A percentile compares a stretch with the other conserved stretches of the same genome.
Conservation (phyloP, 805 yeast genomes). For the Helenozyma rhizophorensis region DNA sequence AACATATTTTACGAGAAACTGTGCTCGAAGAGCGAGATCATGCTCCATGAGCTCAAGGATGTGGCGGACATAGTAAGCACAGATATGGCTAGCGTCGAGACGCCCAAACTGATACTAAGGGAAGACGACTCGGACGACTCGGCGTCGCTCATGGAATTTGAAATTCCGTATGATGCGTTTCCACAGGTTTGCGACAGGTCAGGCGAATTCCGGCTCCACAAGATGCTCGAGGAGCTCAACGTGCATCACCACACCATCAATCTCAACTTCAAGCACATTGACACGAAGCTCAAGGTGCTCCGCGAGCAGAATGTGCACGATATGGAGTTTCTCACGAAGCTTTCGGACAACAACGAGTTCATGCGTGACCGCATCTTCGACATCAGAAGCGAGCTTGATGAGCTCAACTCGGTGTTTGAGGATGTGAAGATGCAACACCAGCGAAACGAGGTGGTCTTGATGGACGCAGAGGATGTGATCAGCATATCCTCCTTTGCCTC, state of each 20-base stretch:
- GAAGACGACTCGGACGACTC: conserved; percentile 15
- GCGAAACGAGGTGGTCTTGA: neutral
- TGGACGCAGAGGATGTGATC: too few relatives aligned
- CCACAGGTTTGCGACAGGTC: too few relatives aligned
- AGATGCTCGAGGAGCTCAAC: conserved; percentile 9
- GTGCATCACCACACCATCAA: conserved; percentile 8
- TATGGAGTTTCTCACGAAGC: conserved; percentile 10
- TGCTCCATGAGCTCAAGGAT: conserved; percentile 1
- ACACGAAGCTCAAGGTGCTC: conserved; percentile 5
- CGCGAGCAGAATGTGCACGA: conserved; percentile 11
- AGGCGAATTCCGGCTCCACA: conserved; percentile 7
- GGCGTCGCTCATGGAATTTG: conserved; percentile 19
- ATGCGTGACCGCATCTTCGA: conserved; percentile 13
- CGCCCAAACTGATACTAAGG: conserved; percentile 1
- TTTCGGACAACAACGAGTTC: conserved; percentile 9
- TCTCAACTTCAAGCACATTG: conserved; percentile 5
- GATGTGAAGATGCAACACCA: neutral
- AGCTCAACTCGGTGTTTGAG: neutral
- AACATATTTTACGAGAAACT: conserved; percentile 5
- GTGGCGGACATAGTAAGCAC: too few relatives aligned
- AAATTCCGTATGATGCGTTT: neutral
- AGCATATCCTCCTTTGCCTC: too few relatives aligned
- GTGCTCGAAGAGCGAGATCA: neutral
- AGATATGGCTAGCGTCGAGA: conserved; percentile 5
- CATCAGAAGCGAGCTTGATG: conserved; percentile 9